A percentile compares a stretch with the other conserved stretches of the same genome.
phyloP scores from a whole-genome alignment of 108 stramenopile species.

The Fistulifera solaris region DNA sequence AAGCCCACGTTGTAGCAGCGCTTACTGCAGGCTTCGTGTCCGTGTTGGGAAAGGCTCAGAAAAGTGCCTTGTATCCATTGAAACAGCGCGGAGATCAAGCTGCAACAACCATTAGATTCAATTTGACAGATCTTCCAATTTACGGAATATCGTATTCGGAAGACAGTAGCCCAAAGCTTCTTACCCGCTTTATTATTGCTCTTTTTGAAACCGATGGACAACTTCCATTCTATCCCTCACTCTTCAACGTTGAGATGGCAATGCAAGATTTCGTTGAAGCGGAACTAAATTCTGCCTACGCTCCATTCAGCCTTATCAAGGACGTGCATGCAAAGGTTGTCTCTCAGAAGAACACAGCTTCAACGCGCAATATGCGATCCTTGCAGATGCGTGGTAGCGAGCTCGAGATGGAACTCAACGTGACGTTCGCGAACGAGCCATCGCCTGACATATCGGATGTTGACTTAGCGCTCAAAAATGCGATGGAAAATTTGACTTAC shows the following conservation, averaged over 20 bases:
- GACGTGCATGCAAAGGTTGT: slow-evolving; percentile 16
- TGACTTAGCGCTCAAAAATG: background rate
- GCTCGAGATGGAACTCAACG: slow-evolving; percentile 24
- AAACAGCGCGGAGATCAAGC: slow-evolving; percentile 4
- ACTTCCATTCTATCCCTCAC: slow-evolving; percentile 11
- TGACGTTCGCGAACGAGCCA: slow-evolving; percentile 33
- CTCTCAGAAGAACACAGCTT: background rate
- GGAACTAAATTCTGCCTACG: slow-evolving; percentile 19
- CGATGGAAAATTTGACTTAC: slow-evolving; percentile 16
- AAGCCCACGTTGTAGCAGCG: too few species aligned
- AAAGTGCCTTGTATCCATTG: slow-evolving; percentile 4
- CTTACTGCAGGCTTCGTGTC: too few species aligned
- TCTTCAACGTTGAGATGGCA: slow-evolving; percentile 17
- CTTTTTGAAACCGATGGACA: slow-evolving; percentile 30
- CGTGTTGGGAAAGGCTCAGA: background rate
- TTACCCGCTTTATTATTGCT: slow-evolving; percentile 24
- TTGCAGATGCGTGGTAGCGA: slow-evolving; percentile 17
- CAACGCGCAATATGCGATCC: too few species aligned
- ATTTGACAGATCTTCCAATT: slow-evolving; percentile 5
- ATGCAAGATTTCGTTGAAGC: slow-evolving; percentile 32
- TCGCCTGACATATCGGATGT: slow-evolving; percentile 24
- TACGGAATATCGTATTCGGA: slow-evolving; percentile 27
- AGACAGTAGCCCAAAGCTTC: slow-evolving; percentile 24
- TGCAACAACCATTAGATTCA: background rate
- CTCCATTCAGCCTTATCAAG: slow-evolving; percentile 9